These are phyloP conservation scores for Astrocystis sublimbata DNA, from an alignment of 495 filamentous ascomycete species.

Conservation along the genomic window DNA sequence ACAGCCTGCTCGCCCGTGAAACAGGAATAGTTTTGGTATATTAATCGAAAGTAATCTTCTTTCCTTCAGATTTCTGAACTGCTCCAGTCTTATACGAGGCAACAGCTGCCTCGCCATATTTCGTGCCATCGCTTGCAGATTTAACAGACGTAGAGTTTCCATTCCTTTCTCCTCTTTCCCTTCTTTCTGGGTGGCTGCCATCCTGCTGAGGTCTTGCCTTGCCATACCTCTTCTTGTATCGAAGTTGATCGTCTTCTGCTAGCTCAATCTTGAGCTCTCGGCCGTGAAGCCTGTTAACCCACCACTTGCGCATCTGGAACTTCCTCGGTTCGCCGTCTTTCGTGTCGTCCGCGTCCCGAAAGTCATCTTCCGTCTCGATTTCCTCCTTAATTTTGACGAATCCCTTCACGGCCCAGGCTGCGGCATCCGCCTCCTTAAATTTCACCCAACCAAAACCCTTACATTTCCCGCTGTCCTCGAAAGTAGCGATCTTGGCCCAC, in stretches of 20 bases:
- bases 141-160: constrained; percentile 23
- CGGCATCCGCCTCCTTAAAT: constrained; percentile 76
- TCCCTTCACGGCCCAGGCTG: constrained; percentile 77
- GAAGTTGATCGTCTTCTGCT: constrained; percentile 80
- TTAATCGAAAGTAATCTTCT: constrained; percentile 80
- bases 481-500: constrained; percentile 85
- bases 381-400: constrained; percentile 66
- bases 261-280: constrained; percentile 84
- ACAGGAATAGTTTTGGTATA: not conserved
- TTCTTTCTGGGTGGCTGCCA: constrained; percentile 17
- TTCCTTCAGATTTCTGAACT: constrained; percentile 77
- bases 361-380: constrained; percentile 54
- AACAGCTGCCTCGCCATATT: constrained; percentile 40
- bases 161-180: constrained; percentile 18
- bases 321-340: constrained; percentile 50
- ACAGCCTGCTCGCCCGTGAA: not conserved
- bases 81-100: constrained; percentile 65
- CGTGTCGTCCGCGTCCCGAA: constrained; percentile 53
- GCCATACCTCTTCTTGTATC: constrained; percentile 92
- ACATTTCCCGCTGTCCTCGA: constrained; percentile 96
- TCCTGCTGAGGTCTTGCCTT: constrained; percentile 53
- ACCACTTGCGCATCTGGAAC: constrained; percentile 67
- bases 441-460: constrained; percentile 96
- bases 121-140: constrained; percentile 28
- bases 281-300: constrained; percentile 77